These are phyloP conservation scores for Nothopassalora personata DNA, from an alignment of 2,329 filamentous ascomycete species.

Conservation along the genomic window DNA sequence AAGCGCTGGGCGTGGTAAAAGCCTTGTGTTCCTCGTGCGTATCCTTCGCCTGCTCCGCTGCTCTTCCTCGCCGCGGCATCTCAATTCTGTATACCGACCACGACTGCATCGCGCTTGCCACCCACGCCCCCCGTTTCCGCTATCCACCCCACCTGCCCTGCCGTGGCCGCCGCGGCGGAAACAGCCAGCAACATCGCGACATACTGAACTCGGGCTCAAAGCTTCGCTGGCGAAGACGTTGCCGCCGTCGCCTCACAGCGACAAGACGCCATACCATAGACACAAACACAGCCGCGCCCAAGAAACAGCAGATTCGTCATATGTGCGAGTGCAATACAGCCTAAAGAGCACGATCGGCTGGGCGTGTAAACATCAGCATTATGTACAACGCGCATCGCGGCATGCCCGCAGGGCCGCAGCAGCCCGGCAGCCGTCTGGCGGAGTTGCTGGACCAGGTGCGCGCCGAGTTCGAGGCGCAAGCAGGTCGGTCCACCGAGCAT, in stretches of 20 bases:
- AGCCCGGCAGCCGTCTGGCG: conserved; percentile 69
- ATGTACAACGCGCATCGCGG: conserved; percentile 89
- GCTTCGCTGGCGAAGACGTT: not conserved
- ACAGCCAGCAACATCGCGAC: not conserved
- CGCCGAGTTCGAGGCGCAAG: conserved; percentile 72
- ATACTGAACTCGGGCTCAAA: not conserved
- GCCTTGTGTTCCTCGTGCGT: not conserved
- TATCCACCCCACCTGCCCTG: not conserved
- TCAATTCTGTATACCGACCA: not conserved
- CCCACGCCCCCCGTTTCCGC: not conserved
- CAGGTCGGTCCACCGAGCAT: conserved; percentile 75
- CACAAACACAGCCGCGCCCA: not conserved
- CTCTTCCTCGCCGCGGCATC: not conserved
- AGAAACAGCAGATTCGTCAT: not conserved
- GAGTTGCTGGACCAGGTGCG: conserved; percentile 90
- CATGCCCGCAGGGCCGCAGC: conserved; percentile 58
- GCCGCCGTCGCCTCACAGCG: not conserved
- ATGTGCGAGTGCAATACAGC: not conserved
- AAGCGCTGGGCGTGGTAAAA: not conserved
- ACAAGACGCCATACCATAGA: not conserved
- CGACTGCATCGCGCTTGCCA: not conserved
- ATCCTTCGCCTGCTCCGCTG: not conserved
- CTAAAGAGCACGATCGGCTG: conserved; percentile 21
- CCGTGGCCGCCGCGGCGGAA: conserved; percentile 1
- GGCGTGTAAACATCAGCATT: conserved; percentile 10